These are phyloP conservation scores for Luffa aegyptiaca DNA, from an alignment of 306 rosid genomes.

Conservation along the genomic window DNA sequence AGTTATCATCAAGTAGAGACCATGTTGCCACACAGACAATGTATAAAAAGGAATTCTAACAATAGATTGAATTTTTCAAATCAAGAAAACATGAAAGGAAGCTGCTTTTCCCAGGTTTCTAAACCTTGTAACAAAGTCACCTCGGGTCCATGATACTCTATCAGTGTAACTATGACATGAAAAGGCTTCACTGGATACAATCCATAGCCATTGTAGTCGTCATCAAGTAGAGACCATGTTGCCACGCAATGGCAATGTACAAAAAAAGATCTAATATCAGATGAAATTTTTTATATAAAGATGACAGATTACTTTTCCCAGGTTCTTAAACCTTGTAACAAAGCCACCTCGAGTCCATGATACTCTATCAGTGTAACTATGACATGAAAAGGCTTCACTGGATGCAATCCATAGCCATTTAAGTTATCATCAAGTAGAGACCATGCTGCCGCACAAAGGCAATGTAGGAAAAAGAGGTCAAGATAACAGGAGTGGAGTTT, in stretches of 20 bases:
- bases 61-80: neutral
- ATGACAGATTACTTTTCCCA: neutral
- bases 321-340: neutral
- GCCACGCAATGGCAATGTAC: neutral
- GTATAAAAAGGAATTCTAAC: neutral
- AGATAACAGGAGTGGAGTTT: no score
- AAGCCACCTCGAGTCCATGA: neutral
- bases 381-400: slow-evolving; percentile 15
- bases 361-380: slow-evolving; percentile 16
- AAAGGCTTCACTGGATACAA: slow-evolving; percentile 9
- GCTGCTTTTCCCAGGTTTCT: neutral
- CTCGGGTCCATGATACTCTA: neutral
- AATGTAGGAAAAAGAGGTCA: no score
- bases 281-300: neutral
- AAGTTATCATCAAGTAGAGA: slow-evolving; percentile 7
- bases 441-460: neutral
- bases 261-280: neutral
- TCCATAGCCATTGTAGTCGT: slow-evolving; percentile 7
- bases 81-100: neutral
- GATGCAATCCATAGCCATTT: slow-evolving; percentile 4
- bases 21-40: neutral
- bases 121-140: neutral
- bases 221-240: slow-evolving; percentile 8
- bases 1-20: neutral
- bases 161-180: slow-evolving; percentile 17